phyloP scores from a whole-genome alignment of 345 rosid genomes.

The Firmiana major region DNA sequence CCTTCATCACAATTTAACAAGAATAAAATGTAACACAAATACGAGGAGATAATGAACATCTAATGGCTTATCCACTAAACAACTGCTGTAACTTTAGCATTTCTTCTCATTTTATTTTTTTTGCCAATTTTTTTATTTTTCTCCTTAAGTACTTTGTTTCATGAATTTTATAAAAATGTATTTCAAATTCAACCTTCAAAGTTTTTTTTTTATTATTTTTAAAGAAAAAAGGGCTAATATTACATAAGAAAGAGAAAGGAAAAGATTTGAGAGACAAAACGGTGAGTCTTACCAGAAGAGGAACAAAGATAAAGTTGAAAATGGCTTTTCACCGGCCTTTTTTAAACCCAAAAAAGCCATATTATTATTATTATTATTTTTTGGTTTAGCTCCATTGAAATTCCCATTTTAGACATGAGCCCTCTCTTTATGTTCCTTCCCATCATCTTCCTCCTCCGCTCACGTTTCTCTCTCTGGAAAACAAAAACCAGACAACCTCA shows the following conservation, averaged over 20 bases:
- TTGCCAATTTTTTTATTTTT: no score
- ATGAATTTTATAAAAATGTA: no score
- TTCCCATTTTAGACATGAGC: constrained; percentile 15
- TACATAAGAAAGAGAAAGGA: background rate
- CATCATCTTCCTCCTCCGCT: background rate
- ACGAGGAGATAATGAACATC: no score
- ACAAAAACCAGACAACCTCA: constrained; percentile 21
- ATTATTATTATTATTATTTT: no score
- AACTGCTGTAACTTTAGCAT: no score
- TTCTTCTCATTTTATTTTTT: no score
- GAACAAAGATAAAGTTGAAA: constrained; percentile 33
- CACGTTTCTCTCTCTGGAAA: background rate
- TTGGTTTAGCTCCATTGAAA: constrained; percentile 6
- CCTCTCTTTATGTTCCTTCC: background rate
- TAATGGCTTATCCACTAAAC: no score
- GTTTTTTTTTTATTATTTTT: no score
- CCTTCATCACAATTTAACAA: no score
- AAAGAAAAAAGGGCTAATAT: background rate
- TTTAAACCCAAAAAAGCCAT: background rate
- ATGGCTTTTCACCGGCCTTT: constrained; percentile 39
- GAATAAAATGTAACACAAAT: no score
- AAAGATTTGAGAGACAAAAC: constrained; percentile 30
- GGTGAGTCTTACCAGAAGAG: constrained; percentile 25
- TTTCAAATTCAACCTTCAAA: no score
- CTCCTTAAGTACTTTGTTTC: no score